Evolutionary conservation across 1,284 basidiomycete genomes (phyloP), one percentile per base, ranked within the genome.

Genomic region (Irpex rosettiformis): DNA sequence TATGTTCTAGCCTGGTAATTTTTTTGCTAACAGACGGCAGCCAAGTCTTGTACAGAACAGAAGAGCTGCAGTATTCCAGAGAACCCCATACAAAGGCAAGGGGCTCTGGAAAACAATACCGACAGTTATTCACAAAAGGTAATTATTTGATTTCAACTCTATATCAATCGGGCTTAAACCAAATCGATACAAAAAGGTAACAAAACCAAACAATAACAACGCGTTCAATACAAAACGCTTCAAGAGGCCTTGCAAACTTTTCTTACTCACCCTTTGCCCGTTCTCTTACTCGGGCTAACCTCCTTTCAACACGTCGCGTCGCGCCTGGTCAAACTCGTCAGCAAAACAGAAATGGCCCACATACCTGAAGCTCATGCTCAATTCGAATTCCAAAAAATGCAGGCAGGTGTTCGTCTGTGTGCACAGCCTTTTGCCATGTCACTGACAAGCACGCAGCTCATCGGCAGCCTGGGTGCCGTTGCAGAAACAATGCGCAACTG

Each of bases 401-500:
- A 83, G 76, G 84, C 82, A 47, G 54, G 75, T 72, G 49, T 21
- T 45, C 61, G 47, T 30, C 58, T 48, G 60, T 40, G 45, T 49
- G 58, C 54, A 37, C 52, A 30, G 27, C 28, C 25, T 53, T 11
- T 55, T 55, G 40, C 18, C 58, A 57, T 62, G 49, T 55, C 40
- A 49, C 55, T 51, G 55, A 43, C 30, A 8, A 62, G 21, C 21
- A 40, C 25, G 18, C 57, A 89, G 85, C 76, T 86, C 67, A 75
- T 79, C 48, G 69, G 74, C 40, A 80, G 80, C 63, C 74, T 90
- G 61, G 69, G 69, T 59, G 72, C 74, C 27, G 79, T 87, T 59
- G 83, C 85, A 29, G 78, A 80, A 52, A 72, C 79, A 30, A 79
- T 90, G 79, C 81, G 83, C 58, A 77, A 79, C 58, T 83, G 81